Evolutionary conservation across 192 early-diverging fungal genomes (phyloP).

Genomic region (Chytriomyces sp.): DNA sequence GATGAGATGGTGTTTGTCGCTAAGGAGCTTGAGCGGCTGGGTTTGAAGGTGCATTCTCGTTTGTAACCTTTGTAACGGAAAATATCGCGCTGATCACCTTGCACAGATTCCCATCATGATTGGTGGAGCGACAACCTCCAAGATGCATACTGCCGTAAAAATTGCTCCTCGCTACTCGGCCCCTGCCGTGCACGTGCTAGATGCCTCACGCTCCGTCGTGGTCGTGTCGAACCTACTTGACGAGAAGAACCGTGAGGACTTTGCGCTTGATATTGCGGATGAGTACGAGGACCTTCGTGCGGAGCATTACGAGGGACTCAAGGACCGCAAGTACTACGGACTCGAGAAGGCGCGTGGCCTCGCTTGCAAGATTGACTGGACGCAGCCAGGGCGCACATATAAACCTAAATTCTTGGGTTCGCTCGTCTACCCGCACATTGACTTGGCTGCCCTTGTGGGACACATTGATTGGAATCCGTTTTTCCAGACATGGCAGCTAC

Average conservation of each 20-base stretch:
- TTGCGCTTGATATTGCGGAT: slow-evolving; percentile 83
- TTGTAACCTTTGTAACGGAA: slow-evolving; percentile 1
- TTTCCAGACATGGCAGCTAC: slow-evolving; percentile 97
- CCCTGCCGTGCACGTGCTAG: slow-evolving; percentile 85
- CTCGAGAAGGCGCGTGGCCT: slow-evolving; percentile 72
- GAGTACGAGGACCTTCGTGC: slow-evolving; percentile 93
- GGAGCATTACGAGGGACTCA: slow-evolving; percentile 90
- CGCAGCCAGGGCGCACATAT: slow-evolving; percentile 60
- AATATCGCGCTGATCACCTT: background rate
- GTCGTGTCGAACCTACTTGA: slow-evolving; percentile 89
- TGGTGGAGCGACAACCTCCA: slow-evolving; percentile 94
- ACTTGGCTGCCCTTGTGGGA: slow-evolving; percentile 72
- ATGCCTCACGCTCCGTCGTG: slow-evolving; percentile 89
- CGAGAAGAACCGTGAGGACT: slow-evolving; percentile 76
- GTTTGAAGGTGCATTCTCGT: slow-evolving; percentile 60
- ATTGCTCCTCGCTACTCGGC: slow-evolving; percentile 84
- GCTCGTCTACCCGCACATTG: slow-evolving; percentile 72
- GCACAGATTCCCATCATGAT: slow-evolving; percentile 81
- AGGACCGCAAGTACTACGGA: slow-evolving; percentile 78
- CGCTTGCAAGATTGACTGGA: slow-evolving; percentile 72
- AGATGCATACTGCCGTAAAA: slow-evolving; percentile 96
- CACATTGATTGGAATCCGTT: slow-evolving; percentile 99
- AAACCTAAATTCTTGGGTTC: slow-evolving; percentile 85
- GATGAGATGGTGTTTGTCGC: slow-evolving; percentile 98
- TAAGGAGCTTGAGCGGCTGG: slow-evolving; percentile 86